Evolutionary conservation across 345 rosid species (phyloP), one percentile per base, ranked within the genome.

Genomic region (Lepidium africanum): DNA sequence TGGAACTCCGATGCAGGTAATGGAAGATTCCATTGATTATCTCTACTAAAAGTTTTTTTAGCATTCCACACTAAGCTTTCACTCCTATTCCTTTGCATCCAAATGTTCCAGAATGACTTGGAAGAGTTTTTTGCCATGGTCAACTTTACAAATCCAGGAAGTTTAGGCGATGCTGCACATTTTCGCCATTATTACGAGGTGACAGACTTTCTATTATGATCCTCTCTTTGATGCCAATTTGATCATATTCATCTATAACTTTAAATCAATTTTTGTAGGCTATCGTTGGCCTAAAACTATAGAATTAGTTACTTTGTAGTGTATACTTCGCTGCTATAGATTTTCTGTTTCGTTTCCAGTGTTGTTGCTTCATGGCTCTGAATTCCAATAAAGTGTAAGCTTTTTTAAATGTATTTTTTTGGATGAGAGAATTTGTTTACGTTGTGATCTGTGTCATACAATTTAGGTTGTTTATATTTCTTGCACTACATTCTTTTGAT

Each of bases 61-160:
- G 35, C 54, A 60, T 12, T 12, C 69, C 37, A 21, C 49, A 33
- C 42, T 60, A 50, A 39, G 36, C 40, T 52, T 47, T 42, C 68
- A 35, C 37, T 51, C 21, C 25, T 38, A 27, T 35, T 17, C 32
- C 32, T 25, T 32, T 65, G 41, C 49, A 43, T 78, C 15, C 25
- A 21, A 10, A 38, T 45, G 50, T 53, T 81, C 77, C 83, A 94
- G 99, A 94, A 94, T 86, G 99, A 91, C 82, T 85, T 94, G 53
- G 97, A 91, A 83, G 97, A 94, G 80, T 94, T 94, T 79, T 94
- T 85, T 82, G 88, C 99, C 50, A 94, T 94, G 99, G 99, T 91
- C 67, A 91, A 91, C 85, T 94, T 94, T 65, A 94, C 97, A 63
- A 94, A 91, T 82, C 96, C 93, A 49, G 93, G 93, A 56, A 84